Percentiles rank a stretch among this genome's conserved stretches.
phyloP scores from a whole-genome alignment of 805 yeast genomes.

The Metschnikowia gelsemii region DNA sequence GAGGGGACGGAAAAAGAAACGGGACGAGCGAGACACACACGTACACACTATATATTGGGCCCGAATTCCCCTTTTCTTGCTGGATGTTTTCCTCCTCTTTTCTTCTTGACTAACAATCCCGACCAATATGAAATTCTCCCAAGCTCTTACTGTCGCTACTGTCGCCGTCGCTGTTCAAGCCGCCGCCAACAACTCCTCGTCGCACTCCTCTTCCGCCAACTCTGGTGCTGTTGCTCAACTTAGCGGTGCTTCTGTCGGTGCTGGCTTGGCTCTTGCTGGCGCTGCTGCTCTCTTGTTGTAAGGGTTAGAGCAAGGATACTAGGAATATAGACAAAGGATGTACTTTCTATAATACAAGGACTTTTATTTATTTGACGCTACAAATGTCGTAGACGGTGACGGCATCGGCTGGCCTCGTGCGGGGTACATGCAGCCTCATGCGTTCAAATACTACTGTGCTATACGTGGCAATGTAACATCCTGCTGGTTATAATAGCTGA shows the following conservation, averaged over 20 bases:
- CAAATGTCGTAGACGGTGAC: too few relatives aligned
- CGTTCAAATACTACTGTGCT: too few relatives aligned
- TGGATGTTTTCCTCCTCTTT: background rate
- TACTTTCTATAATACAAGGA: background rate
- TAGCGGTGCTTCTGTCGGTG: constrained; percentile 18
- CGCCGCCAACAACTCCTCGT: constrained; percentile 22
- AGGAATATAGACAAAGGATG: background rate
- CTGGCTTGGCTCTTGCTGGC: constrained; percentile 23
- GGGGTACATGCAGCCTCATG: too few relatives aligned
- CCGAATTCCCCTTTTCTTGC: background rate
- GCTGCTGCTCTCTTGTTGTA: constrained; percentile 22
- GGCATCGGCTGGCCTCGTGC: too few relatives aligned
- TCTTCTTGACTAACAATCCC: constrained; percentile 1
- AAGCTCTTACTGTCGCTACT: constrained; percentile 20
- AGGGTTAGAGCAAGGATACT: background rate
- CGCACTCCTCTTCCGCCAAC: constrained; percentile 10
- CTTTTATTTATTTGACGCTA: background rate
- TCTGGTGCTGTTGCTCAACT: constrained; percentile 18
- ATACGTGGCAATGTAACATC: too few relatives aligned
- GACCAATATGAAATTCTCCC: constrained; percentile 23
- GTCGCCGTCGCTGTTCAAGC: constrained; percentile 25
- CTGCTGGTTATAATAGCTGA: too few relatives aligned
- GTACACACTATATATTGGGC: background rate
- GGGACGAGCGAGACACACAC: background rate
- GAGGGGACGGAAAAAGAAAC: background rate